These are phyloP conservation scores for Xerophyta viscosa DNA, from an alignment of 106 monocot genomes.

Conservation along the genomic window DNA sequence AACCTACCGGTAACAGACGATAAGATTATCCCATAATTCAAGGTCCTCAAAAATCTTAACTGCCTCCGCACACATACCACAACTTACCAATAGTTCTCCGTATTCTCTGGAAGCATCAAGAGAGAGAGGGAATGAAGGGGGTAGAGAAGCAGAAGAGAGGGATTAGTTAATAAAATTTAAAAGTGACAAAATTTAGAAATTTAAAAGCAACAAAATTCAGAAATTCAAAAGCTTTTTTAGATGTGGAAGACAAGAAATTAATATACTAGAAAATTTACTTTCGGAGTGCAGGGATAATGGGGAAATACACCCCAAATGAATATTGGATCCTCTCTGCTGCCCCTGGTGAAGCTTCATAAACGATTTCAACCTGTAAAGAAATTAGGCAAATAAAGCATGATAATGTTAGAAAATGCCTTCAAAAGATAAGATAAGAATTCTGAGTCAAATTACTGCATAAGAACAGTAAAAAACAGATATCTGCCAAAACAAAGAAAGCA, in stretches of 20 bases:
- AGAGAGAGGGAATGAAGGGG: not conserved
- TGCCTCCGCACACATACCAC: conserved; percentile 83
- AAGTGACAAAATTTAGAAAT: not conserved
- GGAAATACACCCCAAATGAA: conserved; percentile 57
- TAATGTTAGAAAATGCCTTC: too few species aligned
- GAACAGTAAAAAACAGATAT: too few species aligned
- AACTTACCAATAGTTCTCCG: conserved; percentile 59
- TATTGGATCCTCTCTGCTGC: conserved; percentile 42
- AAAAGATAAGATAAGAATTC: too few species aligned
- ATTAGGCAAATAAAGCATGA: too few species aligned
- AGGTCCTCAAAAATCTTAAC: conserved; percentile 89
- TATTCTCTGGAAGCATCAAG: conserved; percentile 58
- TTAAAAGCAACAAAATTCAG: not conserved
- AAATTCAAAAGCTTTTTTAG: too few species aligned
- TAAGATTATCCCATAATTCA: conserved; percentile 93
- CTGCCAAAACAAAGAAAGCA: too few species aligned
- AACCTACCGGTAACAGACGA: conserved; percentile 77
- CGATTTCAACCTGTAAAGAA: conserved; percentile 44
- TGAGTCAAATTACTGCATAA: too few species aligned
- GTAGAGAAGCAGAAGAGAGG: not conserved
- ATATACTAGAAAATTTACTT: conserved; percentile 41
- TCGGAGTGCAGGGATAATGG: conserved; percentile 69
- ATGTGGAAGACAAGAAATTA: not conserved
- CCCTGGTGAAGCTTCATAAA: conserved; percentile 37
- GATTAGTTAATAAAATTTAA: not conserved